These are phyloP conservation scores for Boechera stricta DNA, from an alignment of 345 rosid genomes.

Conservation along the genomic window DNA sequence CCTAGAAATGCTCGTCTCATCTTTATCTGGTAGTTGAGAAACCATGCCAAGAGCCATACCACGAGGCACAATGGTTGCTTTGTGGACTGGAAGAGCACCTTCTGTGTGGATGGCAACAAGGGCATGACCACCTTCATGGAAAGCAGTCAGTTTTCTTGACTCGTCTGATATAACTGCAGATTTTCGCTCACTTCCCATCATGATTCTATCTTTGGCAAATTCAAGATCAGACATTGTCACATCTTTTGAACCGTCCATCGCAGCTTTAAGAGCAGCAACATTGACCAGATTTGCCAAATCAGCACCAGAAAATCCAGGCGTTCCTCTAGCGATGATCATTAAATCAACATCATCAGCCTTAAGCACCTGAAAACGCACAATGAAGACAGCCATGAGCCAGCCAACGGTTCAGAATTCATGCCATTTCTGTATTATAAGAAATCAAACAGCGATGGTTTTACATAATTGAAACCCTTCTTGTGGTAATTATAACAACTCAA, in stretches of 20 bases:
- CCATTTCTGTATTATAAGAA: neutral
- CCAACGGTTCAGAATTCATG: neutral
- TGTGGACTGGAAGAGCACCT: conserved; percentile 94
- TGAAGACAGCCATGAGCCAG: neutral
- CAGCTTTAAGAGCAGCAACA: conserved; percentile 93
- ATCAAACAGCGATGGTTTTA: conserved; percentile 1
- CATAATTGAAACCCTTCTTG: neutral
- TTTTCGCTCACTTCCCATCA: conserved; percentile 98
- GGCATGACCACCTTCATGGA: conserved; percentile 99
- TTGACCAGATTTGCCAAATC: conserved; percentile 92
- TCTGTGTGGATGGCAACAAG: conserved; percentile 91
- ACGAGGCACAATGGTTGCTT: conserved; percentile 95
- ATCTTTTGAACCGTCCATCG: conserved; percentile 92
- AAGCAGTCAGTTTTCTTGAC: conserved; percentile 77
- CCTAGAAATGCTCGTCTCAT: conserved; percentile 69
- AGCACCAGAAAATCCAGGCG: conserved; percentile 98
- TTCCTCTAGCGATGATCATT: conserved; percentile 94
- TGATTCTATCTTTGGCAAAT: conserved; percentile 89
- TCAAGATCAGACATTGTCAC: conserved; percentile 93
- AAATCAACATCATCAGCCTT: conserved; percentile 92
- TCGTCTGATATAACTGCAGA: conserved; percentile 91
- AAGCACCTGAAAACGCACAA: conserved; percentile 62
- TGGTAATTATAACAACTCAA: neutral
- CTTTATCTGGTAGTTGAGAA: conserved; percentile 85
- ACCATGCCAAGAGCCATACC: conserved; percentile 98